Evolutionary conservation across 106 monocot species (phyloP), one percentile per base, ranked within the genome.

Genomic region (Acorus calamus): DNA sequence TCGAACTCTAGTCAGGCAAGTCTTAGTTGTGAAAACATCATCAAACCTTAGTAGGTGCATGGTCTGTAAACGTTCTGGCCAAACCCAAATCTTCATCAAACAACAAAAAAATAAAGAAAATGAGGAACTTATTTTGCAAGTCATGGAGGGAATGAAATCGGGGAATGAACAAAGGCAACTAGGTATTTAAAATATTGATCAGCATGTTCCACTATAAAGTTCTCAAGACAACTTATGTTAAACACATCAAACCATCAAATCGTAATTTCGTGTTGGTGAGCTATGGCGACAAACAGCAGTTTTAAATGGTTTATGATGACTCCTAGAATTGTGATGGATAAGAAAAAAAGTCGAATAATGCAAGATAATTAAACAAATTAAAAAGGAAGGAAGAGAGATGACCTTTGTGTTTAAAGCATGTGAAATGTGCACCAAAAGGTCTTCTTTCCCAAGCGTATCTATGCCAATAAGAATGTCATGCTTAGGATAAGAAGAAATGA

Each of bases 401-500:
- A 78, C 88, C 92, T 89, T 93, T 45, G 69, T 79, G 44, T 66
- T 62, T n/a, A 81, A 69, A 67, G 78, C 68, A 67, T 70, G 45
- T 48, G 93, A 82, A 44, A 89, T 78, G 55, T 73, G 67, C 53
- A 93, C 55, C 74, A 93, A 74, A 44, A 93, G 81, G 13, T 86
- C 80, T 74, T 93, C 93, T 69, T 93, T 83, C 55, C 88, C 88
- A 42, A 93, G 88, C 14, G 76, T 78, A 57, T 89, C 78, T 8
- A 93, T 59, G 11, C 85, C 89, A 66, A 93, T 89, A 51, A 93
- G 60, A 49, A 93, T 62, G 44, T 89, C 93, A 74, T 89, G 89
- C n/a, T 77, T 8, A 72, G 85, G 78, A 74, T 93, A 74, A 42
- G 42, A 52, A 42, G 56, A 63, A 60, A 93, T 83, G 56, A 93